Conservation (phyloP, 305 asterid species). For the Rubia tinctorum region DNA sequence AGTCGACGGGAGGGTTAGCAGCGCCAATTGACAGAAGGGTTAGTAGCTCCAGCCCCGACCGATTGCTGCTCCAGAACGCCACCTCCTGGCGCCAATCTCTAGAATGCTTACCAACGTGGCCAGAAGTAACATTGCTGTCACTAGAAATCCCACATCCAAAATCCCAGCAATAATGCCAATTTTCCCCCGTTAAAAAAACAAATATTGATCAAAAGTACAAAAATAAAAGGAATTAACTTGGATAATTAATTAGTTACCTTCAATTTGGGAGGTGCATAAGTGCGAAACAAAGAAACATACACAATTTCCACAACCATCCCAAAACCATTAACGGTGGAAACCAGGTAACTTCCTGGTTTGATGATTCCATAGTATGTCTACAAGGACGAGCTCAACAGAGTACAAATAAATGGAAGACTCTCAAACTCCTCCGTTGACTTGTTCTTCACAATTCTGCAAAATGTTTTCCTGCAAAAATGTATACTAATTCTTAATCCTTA, state of each 20-base stretch:
- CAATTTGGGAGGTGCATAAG: constrained; percentile 39
- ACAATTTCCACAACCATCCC: constrained; percentile 46
- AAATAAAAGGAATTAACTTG: too few species aligned
- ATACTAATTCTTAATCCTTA: neutral
- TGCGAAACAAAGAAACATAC: constrained; percentile 47
- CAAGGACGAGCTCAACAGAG: constrained; percentile 43
- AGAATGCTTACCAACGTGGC: too few species aligned
- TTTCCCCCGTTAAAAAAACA: constrained; percentile 28
- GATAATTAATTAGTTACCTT: constrained; percentile 27
- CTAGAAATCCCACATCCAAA: constrained; percentile 45
- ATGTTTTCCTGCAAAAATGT: constrained; percentile 47
- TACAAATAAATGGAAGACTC: constrained; percentile 67
- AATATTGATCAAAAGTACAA: neutral
- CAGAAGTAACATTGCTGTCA: constrained; percentile 29
- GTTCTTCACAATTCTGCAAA: constrained; percentile 46
- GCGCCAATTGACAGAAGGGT: too few species aligned
- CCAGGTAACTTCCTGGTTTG: constrained; percentile 59
- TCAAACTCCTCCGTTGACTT: constrained; percentile 68
- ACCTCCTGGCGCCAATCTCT: too few species aligned
- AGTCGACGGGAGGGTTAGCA: too few species aligned
- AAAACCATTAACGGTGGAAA: constrained; percentile 66
- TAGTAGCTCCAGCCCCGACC: too few species aligned
- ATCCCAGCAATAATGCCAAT: constrained; percentile 34
- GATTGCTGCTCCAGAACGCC: too few species aligned
- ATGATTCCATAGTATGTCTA: constrained; percentile 73